Conservation (phyloP, 78 protist species). For the Dictyostelium capitatum region DNA sequence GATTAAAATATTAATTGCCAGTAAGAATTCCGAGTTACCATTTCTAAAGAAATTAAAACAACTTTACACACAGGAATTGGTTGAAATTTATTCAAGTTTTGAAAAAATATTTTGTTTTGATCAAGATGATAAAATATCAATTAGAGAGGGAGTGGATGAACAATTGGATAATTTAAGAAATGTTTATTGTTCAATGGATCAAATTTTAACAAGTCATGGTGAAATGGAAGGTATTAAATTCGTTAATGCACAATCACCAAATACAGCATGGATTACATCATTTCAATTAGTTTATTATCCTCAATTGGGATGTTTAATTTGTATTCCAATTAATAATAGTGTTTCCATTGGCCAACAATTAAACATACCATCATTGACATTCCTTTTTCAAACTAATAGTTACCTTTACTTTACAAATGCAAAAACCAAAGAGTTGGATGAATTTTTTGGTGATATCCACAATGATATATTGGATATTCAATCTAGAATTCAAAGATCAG, state of each 20-base stretch:
- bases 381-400: slow-evolving; percentile 35
- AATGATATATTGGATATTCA: slow-evolving; percentile 68
- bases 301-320: slow-evolving; percentile 73
- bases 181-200: slow-evolving; percentile 34
- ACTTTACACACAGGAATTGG: neutral
- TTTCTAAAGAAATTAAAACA: neutral
- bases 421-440: slow-evolving; percentile 58
- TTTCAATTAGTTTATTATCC: slow-evolving; percentile 75
- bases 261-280: slow-evolving; percentile 23
- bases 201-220: slow-evolving; percentile 35
- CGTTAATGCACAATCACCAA: neutral
- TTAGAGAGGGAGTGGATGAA: slow-evolving; percentile 45
- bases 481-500: slow-evolving; percentile 34
- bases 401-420: slow-evolving; percentile 55
- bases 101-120: slow-evolving; percentile 27
- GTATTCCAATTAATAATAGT: slow-evolving; percentile 27
- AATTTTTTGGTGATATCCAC: slow-evolving; percentile 74
- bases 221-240: slow-evolving; percentile 41
- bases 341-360: slow-evolving; percentile 3
- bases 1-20: neutral
- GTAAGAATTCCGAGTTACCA: neutral
- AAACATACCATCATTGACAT: neutral
- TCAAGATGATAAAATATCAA: neutral
- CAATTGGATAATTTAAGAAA: slow-evolving; percentile 53
- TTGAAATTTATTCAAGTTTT: neutral